Base-by-base conservation (phyloP, 768 basidiomycete species). In the Kwoniella sp. region DNA sequence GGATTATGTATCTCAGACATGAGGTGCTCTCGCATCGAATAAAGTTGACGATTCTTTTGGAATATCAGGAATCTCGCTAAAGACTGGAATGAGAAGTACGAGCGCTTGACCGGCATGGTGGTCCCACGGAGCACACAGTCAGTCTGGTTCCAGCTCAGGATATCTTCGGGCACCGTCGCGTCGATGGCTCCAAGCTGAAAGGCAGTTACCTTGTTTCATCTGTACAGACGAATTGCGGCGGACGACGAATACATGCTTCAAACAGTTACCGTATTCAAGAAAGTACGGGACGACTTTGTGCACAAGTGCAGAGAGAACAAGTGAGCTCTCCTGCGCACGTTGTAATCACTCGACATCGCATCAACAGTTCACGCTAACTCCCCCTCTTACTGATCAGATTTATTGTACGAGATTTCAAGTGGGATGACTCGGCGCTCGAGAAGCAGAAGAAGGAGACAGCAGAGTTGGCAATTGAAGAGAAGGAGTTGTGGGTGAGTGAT, bases 301-400 rank as follows among this genome's bases (percentile, higher is more conserved):
- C 93, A 97, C 82, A 94, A 91, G 78, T 95, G 92, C 76, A 85
- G 96, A 65, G 96, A 98, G 80, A 89, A 92, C 81, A 98, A 95
- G 93, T 95, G 73, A 70, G 85, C 82, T 45, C 20, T 7, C 41
- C 8, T 20, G n/a, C n/a, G n/a, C n/a, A n/a, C n/a, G n/a, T n/a
- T 45, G 30, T 28, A n/a, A 45, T 12, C 20, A 15, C 20, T 15
- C 51, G 8, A 23, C 51, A 52, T 45, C 22, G 51, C 17, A 30
- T 12, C 15, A 25, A 11, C 4, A 52, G 58, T 17, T 45, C 8
- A 45, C 41, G 8, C 4, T 17, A 11, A 20, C 9, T 9, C 15
- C 23, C 0, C 25, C 54, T 41, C 2, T 61, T 30, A 60, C 23
- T 47, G 20, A n/a, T 15, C 67, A 96, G 94, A 77, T 98, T 93